Evolutionary conservation across 163 green algal genomes (phyloP).

Genomic region (Smithsoniella earleae): DNA sequence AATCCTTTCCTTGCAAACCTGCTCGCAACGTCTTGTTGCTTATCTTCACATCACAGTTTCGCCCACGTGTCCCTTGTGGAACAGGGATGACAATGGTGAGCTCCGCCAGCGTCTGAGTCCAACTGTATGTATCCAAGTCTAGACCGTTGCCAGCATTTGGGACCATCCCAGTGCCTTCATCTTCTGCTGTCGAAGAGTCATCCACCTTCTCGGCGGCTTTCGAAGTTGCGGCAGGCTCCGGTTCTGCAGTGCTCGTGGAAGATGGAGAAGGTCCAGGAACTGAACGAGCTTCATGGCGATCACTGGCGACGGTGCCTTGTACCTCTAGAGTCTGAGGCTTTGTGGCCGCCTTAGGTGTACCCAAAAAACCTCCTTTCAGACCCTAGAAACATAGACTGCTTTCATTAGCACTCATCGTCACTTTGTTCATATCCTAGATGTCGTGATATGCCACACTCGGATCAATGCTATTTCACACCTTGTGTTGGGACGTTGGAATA

Average conservation of each 20-base stretch:
- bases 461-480: too few relatives aligned
- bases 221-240: background rate
- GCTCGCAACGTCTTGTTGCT: slow-evolving; percentile 50
- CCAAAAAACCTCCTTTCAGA: slow-evolving; percentile 43
- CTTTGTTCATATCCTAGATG: too few relatives aligned
- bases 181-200: slow-evolving; percentile 30
- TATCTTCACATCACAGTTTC: slow-evolving; percentile 61
- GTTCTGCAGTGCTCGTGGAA: background rate
- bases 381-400: slow-evolving; percentile 33
- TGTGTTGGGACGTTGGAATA: background rate
- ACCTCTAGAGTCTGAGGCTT: background rate
- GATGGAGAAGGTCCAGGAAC: slow-evolving; percentile 21
- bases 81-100: slow-evolving; percentile 59
- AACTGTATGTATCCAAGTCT: slow-evolving; percentile 67
- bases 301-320: background rate
- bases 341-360: background rate
- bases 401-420: too few relatives aligned
- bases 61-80: slow-evolving; percentile 55
- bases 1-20: slow-evolving; percentile 62
- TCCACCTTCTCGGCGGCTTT: background rate
- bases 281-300: background rate
- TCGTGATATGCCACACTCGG: too few relatives aligned
- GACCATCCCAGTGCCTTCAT: slow-evolving; percentile 41
- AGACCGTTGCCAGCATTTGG: slow-evolving; percentile 72
- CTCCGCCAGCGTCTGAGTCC: slow-evolving; percentile 78